A percentile compares a stretch with the other conserved stretches of the same genome.
phyloP scores from a whole-genome alignment of 106 monocot species.

The Allium fistulosum region DNA sequence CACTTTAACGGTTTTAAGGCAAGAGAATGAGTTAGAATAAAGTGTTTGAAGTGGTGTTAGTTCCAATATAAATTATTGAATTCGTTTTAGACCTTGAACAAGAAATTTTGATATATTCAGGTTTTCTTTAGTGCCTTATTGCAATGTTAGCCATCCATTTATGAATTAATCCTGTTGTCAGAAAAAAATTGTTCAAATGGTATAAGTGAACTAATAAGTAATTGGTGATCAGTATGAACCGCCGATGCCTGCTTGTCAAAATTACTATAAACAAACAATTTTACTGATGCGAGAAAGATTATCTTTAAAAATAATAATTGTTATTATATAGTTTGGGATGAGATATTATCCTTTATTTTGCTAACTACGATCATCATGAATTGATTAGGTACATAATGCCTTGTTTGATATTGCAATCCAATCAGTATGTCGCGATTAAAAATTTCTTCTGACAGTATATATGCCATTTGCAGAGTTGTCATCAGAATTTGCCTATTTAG shows the following conservation, averaged over 20 bases:
- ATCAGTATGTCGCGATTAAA: neutral
- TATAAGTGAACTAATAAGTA: too few relatives aligned
- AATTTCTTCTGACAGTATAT: neutral
- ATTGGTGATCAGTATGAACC: too few relatives aligned
- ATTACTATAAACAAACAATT: neutral
- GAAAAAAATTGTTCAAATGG: too few relatives aligned
- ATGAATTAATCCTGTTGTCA: too few relatives aligned
- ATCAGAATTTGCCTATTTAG: slow-evolving; percentile 33
- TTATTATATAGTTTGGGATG: neutral
- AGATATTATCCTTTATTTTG: neutral
- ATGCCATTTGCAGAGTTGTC: slow-evolving; percentile 44
- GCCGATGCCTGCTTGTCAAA: too few relatives aligned
- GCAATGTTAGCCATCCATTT: too few relatives aligned
- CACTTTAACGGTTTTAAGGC: too few relatives aligned
- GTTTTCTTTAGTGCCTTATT: too few relatives aligned
- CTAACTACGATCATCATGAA: neutral
- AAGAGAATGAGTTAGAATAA: too few relatives aligned
- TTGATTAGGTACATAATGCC: neutral
- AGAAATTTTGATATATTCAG: too few relatives aligned
- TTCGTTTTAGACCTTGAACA: too few relatives aligned
- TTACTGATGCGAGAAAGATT: neutral
- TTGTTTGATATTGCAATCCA: neutral
- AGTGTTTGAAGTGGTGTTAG: neutral
- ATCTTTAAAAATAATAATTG: too few relatives aligned
- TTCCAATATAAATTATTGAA: neutral